Base-by-base conservation (phyloP, 352 stramenopile species). In the Pythium vanterpoolii region DNA sequence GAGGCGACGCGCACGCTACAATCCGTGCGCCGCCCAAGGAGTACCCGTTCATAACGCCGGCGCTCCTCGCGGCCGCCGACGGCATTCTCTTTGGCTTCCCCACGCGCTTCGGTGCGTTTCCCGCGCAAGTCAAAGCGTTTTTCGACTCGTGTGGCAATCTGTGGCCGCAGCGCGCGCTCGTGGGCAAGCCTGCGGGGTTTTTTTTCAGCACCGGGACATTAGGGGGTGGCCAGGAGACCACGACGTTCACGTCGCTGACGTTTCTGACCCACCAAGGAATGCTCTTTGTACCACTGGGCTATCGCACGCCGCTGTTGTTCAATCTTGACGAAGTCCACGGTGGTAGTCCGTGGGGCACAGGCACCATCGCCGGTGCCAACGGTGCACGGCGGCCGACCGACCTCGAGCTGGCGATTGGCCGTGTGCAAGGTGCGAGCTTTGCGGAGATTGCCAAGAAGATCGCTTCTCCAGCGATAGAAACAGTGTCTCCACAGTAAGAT, bases 241-340 rank as follows among this genome's bases (percentile, higher is more conserved):
- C 86, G 14, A 76, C 79, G 19, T 72, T 95, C 27, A 95, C 87
- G 7, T 60, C 76, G 4, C 13, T 97, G 21, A 88, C 87, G 0
- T 96, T 96, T 72, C 72, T 97, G 24, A 64, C 82, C 0, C 89
- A 97, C 73, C 87, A 97, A 30, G 91, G 91, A 31, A 88, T 97
- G 83, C 80, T 89, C 21, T 98, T 87, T 57, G 85, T 98, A 49
- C 89, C 91, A 27, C 63, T 96, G 8, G 90, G 89, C 54, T 86
- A 84, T 62, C 77, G 77, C 54, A 72, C 61, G 6, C 71, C 73
- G 16, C 53, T 77, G 24, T 58, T 90, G 34, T 89, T 83, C 59
- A 89, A 84, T 72, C 72, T 89, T 36, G 74, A 90, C 21, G 85
- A 88, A 66, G 66, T 91, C 27, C 85, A 94, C 61, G 86, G 85